Conservation (phyloP, 176 grass and related monocot species). For the Puccinellia tenuiflora region DNA sequence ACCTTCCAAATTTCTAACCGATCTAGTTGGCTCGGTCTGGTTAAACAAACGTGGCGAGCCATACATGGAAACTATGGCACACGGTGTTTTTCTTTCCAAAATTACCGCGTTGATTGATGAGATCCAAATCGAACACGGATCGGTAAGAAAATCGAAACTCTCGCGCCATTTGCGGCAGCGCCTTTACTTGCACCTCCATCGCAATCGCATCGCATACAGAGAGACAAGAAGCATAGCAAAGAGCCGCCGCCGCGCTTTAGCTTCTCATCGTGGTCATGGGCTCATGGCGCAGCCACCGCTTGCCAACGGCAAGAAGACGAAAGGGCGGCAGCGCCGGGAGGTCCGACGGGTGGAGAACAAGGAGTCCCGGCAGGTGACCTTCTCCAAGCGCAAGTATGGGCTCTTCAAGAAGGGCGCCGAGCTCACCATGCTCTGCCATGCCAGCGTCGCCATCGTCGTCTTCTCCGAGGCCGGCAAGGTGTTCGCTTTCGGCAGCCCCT, state of each 20-base stretch:
- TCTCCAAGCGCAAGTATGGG: background rate
- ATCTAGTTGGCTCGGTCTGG: background rate
- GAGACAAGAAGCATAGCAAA: background rate
- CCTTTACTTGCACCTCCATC: background rate
- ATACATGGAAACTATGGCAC: background rate
- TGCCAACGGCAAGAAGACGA: background rate
- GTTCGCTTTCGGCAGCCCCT: background rate
- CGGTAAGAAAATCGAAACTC: background rate
- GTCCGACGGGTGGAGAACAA: background rate
- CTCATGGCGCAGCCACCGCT: background rate
- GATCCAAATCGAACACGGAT: background rate
- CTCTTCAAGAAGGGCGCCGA: background rate
- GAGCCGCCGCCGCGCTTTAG: background rate
- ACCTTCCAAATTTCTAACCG: background rate
- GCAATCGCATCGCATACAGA: background rate
- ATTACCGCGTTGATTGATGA: background rate
- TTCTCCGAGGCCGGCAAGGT: background rate
- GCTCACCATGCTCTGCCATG: background rate
- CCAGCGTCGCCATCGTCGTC: background rate
- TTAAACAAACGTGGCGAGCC: background rate
- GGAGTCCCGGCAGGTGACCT: background rate
- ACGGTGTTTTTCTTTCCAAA: background rate
- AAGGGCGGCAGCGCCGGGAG: background rate
- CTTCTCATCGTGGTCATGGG: no score
- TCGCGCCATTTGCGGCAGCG: background rate